A percentile compares a stretch with the other conserved stretches of the same genome.
Evolutionary conservation across 192 early-diverging fungal species (phyloP).

Genomic region (Backusella morwellensis): DNA sequence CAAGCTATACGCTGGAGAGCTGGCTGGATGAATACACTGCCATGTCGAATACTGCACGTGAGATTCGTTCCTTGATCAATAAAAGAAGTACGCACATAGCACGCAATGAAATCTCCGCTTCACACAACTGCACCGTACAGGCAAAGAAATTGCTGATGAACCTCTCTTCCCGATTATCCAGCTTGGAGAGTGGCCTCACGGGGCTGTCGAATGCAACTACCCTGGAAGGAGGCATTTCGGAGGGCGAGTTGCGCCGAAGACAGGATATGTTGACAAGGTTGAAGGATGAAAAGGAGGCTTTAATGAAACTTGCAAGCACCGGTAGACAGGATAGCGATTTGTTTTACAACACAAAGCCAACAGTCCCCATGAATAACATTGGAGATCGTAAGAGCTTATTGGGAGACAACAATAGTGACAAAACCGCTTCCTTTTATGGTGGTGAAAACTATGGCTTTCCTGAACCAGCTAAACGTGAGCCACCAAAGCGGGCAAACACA

Average conservation of each 20-base stretch:
- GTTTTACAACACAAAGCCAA: conserved; percentile 21
- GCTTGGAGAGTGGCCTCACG: conserved; percentile 54
- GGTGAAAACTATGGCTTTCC: not conserved
- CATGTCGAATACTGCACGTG: conserved; percentile 59
- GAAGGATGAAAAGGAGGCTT: conserved; percentile 65
- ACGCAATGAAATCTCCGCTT: conserved; percentile 70
- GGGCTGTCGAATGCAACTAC: conserved; percentile 46
- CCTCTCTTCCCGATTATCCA: conserved; percentile 44
- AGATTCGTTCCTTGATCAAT: conserved; percentile 72
- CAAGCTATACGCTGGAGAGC: conserved; percentile 62
- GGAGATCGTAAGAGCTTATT: conserved; percentile 46
- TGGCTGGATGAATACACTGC: conserved; percentile 80
- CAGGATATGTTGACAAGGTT: conserved; percentile 74
- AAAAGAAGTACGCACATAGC: conserved; percentile 71
- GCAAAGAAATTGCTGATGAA: conserved; percentile 66
- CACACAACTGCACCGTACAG: conserved; percentile 77
- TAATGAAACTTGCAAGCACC: conserved; percentile 58
- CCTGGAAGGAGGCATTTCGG: conserved; percentile 49
- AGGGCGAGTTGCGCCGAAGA: conserved; percentile 74
- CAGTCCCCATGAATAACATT: conserved; percentile 12
- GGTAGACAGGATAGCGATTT: conserved; percentile 47
- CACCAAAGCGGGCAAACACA: conserved; percentile 2
- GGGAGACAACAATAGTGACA: conserved; percentile 9
- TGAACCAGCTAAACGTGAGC: not conserved
- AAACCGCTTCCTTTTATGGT: not conserved